Base-by-base conservation (phyloP, 2,329 filamentous ascomycete species). In the Escovopsis sp. region DNA sequence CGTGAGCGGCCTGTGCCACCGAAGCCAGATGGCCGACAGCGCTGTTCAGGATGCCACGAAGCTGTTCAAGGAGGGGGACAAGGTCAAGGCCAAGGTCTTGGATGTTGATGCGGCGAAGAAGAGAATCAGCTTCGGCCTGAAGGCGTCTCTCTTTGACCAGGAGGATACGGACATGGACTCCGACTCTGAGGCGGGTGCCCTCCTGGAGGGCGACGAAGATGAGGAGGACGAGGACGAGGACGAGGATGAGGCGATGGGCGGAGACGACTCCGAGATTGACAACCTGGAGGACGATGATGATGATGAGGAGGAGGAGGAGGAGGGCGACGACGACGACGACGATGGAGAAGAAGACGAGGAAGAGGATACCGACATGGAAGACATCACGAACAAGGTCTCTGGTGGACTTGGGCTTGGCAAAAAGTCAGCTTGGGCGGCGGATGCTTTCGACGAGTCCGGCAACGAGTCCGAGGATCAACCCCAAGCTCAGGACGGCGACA, bases 1-100 rank as follows among this genome's bases (percentile, higher is more conserved):
- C 51, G 77, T 98, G 47, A 94, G 89, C 51, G 91, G 91, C 47
- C 72, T 98, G 9, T 96, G 89, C 59, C 91, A 98, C 59, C 77
- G 84, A 47, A 89, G 79, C 48, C 81, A 98, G 58, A 87, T 98
- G 72, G 88, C 91, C 0, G 86, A 94, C 50, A 79, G 81, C 51
- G 66, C 72, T 5, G 79, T 95, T 20, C 72, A 83, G 40, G 84
- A 96, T 64, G 84, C 88, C n/a, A 79, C 76, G 47, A 89, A 87
- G 54, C 70, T 98, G 34, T 96, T 94, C 60, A 82, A 79, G 46
- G 84, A 87, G 54, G 91, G 88, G 11, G 91, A 98, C 61, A 66
- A 70, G n/a, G 91, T 98, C 48, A 96, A 96, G 66, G 89, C 89
- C 12, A 83, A 84, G 57, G 71, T 98, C 13, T 61, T 96, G 39